phyloP scores from a whole-genome alignment of 345 rosid species.

The rapeseed (Brassica napus) region Da-Ae NC_063451.1:13857501-13858000 shows the following conservation, averaged over 20 bases:
- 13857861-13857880: no score
- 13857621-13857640: constrained; percentile 86
- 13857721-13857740: neutral
- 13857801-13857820: no score
- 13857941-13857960: neutral
- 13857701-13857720: neutral
- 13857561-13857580: constrained; percentile 83
- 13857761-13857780: neutral
- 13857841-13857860: no score
- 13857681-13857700: constrained; percentile 34
- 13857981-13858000: neutral
- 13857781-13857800: no score
- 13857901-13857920: no score
- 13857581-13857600: constrained; percentile 65
- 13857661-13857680: constrained; percentile 54
- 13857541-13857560: constrained; percentile 66
- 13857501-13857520: neutral
- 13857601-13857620: constrained; percentile 64
- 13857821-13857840: no score
- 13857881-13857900: no score
- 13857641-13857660: constrained; percentile 66
- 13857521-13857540: constrained; percentile 51
- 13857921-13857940: neutral
- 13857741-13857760: neutral
- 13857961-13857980: neutral